Evolutionary conservation across 495 filamentous ascomycete genomes (phyloP).

Genomic region (Daldinia concentrica): DNA sequence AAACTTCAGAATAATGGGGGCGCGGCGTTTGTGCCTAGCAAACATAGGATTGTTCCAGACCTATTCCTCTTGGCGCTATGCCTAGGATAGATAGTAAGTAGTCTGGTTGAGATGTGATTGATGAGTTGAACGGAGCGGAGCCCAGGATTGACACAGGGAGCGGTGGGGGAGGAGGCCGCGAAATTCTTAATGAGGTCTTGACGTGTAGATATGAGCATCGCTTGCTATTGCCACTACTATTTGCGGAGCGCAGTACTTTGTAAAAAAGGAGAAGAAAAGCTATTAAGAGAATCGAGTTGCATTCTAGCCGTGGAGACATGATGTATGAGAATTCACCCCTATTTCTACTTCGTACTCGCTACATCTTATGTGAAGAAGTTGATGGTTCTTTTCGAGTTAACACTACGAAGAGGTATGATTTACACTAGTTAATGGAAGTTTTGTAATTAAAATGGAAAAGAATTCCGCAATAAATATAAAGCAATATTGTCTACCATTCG

Average conservation of each 20-base stretch:
- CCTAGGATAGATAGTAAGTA: constrained; percentile 11
- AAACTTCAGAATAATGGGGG: constrained; percentile 35
- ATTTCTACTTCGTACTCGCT: neutral
- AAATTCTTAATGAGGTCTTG: constrained; percentile 4
- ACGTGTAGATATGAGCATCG: constrained; percentile 28
- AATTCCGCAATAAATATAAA: neutral
- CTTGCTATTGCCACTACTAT: constrained; percentile 6
- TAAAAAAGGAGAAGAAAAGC: constrained; percentile 4
- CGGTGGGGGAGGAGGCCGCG: neutral
- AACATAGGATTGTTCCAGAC: constrained; percentile 7
- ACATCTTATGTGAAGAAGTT: neutral
- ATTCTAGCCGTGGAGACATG: neutral
- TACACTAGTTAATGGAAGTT: neutral
- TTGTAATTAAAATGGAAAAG: neutral
- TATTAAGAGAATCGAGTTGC: constrained; percentile 15
- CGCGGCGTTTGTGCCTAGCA: neutral
- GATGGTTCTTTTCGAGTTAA: neutral
- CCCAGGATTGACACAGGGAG: neutral
- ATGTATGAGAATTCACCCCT: neutral
- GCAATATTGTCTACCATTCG: neutral
- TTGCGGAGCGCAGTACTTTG: constrained; percentile 21
- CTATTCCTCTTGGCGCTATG: constrained; percentile 2
- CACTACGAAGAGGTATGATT: neutral
- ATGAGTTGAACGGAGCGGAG: neutral
- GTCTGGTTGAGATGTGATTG: constrained; percentile 4